phyloP scores from a whole-genome alignment of 345 rosid genomes.

The Gossypium australe region DNA sequence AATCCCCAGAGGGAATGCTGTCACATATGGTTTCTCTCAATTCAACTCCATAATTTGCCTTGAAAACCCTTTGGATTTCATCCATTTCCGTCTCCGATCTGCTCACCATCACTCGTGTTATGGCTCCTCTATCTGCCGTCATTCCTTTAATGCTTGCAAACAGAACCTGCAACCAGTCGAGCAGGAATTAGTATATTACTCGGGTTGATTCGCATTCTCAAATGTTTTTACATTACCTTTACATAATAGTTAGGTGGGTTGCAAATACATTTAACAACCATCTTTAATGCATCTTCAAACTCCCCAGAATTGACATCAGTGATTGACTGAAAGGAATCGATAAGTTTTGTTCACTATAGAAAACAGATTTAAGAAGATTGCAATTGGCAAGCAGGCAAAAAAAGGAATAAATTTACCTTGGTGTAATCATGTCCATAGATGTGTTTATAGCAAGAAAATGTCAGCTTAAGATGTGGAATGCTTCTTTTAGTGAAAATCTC shows the following conservation, averaged over 20 bases:
- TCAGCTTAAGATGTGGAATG: constrained; percentile 54
- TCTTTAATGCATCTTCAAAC: constrained; percentile 41
- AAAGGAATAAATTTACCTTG: constrained; percentile 27
- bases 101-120: constrained; percentile 43
- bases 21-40: constrained; percentile 40
- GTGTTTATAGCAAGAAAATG: constrained; percentile 50
- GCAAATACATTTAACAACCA: constrained; percentile 46
- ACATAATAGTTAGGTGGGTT: constrained; percentile 44
- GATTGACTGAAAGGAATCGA: constrained; percentile 25
- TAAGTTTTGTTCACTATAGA: neutral
- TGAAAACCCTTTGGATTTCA: constrained; percentile 36
- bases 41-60: constrained; percentile 36
- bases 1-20: constrained; percentile 36
- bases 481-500: constrained; percentile 66
- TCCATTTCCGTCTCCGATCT: constrained; percentile 53
- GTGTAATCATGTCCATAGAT: constrained; percentile 61
- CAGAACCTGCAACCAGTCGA: constrained; percentile 26
- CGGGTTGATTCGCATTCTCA: neutral
- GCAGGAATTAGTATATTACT: neutral
- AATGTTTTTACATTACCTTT: constrained; percentile 30
- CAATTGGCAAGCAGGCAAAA: neutral
- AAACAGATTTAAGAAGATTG: neutral
- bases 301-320: constrained; percentile 29
- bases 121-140: constrained; percentile 19
- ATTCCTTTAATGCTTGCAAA: constrained; percentile 33